Base-by-base conservation (phyloP, 2,329 filamentous ascomycete genomes). In the Phyllosticta citrichinensis region DNA sequence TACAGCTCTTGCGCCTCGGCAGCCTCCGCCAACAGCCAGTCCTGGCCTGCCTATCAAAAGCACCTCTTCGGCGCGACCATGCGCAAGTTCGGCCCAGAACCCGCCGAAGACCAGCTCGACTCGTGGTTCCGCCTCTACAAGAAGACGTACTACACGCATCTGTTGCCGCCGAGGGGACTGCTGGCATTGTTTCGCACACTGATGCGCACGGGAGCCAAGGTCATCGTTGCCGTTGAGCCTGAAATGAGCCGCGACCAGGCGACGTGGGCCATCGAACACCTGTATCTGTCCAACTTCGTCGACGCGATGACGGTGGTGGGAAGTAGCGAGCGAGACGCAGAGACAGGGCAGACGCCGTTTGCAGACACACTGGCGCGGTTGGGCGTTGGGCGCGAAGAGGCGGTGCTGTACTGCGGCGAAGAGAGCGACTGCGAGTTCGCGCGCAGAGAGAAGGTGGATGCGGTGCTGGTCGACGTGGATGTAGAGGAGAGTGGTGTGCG, bases 261-360 rank as follows among this genome's bases (percentile, higher is more conserved):
- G 55, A 30, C 50, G 50, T 61, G 60, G 60, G 47, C 56, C 50
- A 24, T 61, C 22, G 60, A 61, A 55, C 60, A 61, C 52, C 60
- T 61, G 19, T 54, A 57, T 20, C 55, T 61, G 40, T 50, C 52
- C 55, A 61, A 61, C 60, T 61, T 61, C 20, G 55, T 61, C 55
- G 58, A 60, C 52, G 35, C 33, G 24, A 60, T 60, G 24, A 52
- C 52, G 35, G 17, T 55, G 17, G 52, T 60, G 33, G 58, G 51
- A 17, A 40, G 33, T 10, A 40, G 33, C 33, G 33, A 40, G 33
- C 9, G 33, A 30, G 33, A 52, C 25, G 24, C 52, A 10, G 24
- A 25, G 24, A 25, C 25, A 40, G 19, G 27, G n/a, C n/a, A 9
- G 57, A 27, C 52, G 52, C 12, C 20, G 19, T 60, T 60, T 47